Conservation (phyloP, 768 basidiomycete species). For the Suillus plorans region DNA sequence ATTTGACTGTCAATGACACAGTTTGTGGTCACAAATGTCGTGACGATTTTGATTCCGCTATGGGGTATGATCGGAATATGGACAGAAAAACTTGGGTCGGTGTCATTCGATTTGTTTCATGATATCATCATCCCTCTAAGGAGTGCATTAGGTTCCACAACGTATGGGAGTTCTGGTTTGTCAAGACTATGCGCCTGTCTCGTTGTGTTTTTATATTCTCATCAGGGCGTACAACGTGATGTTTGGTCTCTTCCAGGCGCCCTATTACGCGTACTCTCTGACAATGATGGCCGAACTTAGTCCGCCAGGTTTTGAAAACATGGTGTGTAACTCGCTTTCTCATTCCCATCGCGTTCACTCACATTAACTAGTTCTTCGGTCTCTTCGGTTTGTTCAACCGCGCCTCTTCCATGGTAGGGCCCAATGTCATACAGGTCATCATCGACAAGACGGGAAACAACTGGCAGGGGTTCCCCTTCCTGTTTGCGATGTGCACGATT, state of each 20-base stretch:
- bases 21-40: constrained; percentile 77
- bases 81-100: constrained; percentile 69
- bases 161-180: constrained; percentile 83
- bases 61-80: constrained; percentile 89
- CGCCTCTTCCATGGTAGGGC: constrained; percentile 64
- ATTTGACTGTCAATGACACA: constrained; percentile 23
- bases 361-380: constrained; percentile 66
- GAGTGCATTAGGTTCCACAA: constrained; percentile 60
- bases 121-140: constrained; percentile 1
- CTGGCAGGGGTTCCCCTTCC: constrained; percentile 84
- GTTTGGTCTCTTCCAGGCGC: constrained; percentile 81
- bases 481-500: constrained; percentile 66
- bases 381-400: constrained; percentile 83
- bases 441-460: constrained; percentile 70
- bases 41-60: constrained; percentile 74
- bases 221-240: constrained; percentile 75
- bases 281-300: constrained; percentile 90
- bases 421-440: constrained; percentile 83
- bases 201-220: constrained; percentile 1
- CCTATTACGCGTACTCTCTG: constrained; percentile 83
- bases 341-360: neutral
- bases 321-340: constrained; percentile 35
- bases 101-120: neutral
- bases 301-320: constrained; percentile 86
- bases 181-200: constrained; percentile 6